Conservation (phyloP, 225 moss, liverwort and hornwort genomes). For the Pseudoscleropodium purum region DNA sequence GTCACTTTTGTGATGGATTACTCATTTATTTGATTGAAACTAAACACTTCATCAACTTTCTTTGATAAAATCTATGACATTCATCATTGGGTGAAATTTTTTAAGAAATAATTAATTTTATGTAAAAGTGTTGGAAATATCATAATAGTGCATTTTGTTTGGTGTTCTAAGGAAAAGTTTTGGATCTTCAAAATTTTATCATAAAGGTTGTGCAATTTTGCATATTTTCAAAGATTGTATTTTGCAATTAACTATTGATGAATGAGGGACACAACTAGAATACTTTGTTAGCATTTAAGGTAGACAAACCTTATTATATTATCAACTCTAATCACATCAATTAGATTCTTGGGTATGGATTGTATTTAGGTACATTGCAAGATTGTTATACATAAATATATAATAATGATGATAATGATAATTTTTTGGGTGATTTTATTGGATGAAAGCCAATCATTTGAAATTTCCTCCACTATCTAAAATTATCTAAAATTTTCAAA, state of each 20-base stretch:
- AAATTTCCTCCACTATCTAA: no score
- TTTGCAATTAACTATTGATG: neutral
- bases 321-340: neutral
- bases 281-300: neutral
- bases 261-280: neutral
- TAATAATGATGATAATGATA: no score
- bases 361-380: accelerated
- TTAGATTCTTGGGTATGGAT: neutral
- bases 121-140: neutral
- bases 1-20: neutral
- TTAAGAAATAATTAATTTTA: neutral
- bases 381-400: no score
- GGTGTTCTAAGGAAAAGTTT: accelerated
- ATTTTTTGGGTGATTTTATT: no score
- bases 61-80: neutral
- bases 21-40: neutral
- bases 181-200: neutral
- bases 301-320: neutral
- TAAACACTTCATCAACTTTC: neutral
- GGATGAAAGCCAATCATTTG: no score
- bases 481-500: neutral
- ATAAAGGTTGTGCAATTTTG: neutral
- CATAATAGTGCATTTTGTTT: neutral
- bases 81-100: neutral
- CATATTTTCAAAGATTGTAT: neutral